phyloP scores from a whole-genome alignment of 306 rosid genomes.

The Myrica gale region DNA sequence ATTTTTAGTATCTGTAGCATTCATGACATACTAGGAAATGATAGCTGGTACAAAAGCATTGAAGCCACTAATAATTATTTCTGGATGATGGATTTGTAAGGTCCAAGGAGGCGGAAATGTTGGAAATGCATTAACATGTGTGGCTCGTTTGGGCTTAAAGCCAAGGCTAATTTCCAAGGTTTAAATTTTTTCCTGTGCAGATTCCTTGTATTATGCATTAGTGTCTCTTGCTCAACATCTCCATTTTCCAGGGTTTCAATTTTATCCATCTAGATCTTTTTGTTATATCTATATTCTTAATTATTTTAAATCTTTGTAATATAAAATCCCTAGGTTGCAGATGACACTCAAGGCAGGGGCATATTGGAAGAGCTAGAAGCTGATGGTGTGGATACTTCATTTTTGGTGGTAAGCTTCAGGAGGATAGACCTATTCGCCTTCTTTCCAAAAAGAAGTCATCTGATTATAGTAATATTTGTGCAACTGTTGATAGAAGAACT shows the following conservation, averaged over 20 bases:
- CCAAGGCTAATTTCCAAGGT: conserved; percentile 87
- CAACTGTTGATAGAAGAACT: background rate
- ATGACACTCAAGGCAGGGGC: conserved; percentile 77
- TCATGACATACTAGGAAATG: background rate
- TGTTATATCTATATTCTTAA: background rate
- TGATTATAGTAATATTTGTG: background rate
- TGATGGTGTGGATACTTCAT: conserved; percentile 86
- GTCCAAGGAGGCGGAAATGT: conserved; percentile 91
- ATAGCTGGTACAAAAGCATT: background rate
- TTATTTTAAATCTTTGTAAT: conserved; percentile 22
- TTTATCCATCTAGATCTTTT: conserved; percentile 5
- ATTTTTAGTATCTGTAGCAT: background rate
- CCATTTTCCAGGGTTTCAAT: background rate
- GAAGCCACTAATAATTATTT: conserved; percentile 13
- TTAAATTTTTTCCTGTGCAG: background rate
- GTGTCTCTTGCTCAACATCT: background rate
- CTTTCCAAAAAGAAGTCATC: conserved; percentile 9
- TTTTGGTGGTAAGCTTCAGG: conserved; percentile 53
- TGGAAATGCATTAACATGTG: conserved; percentile 79
- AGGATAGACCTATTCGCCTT: conserved; percentile 4
- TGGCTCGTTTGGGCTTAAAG: conserved; percentile 77
- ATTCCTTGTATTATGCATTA: background rate
- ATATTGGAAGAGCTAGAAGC: conserved; percentile 66
- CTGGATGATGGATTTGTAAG: conserved; percentile 42
- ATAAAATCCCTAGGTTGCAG: conserved; percentile 54